phyloP scores from a whole-genome alignment of 2,329 filamentous ascomycete species.

The Diaporthe ampelina region DNA sequence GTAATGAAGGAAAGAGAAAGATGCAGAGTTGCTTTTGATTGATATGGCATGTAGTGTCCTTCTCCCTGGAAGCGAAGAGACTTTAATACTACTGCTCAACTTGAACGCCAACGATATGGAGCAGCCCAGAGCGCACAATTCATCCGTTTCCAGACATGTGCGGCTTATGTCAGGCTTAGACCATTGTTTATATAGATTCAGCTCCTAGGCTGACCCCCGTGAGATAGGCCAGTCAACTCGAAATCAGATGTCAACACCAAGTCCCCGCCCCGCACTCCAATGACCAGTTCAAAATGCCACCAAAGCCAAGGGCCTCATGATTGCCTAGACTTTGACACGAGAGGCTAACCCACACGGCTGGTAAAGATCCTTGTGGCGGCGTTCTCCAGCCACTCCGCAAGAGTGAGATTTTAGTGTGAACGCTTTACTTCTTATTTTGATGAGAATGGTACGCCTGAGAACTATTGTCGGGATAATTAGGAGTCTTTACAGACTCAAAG shows the following conservation, averaged over 20 bases:
- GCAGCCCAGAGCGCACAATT: not conserved
- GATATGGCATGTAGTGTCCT: not conserved
- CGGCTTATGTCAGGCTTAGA: not conserved
- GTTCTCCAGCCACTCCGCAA: not conserved
- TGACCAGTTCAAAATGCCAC: not conserved
- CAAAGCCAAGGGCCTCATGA: not conserved
- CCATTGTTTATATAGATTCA: not conserved
- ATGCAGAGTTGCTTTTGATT: not conserved
- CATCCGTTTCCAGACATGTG: not conserved
- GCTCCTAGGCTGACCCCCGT: not conserved
- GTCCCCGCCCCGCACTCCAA: not conserved
- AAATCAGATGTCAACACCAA: not conserved
- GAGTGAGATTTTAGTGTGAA: not conserved
- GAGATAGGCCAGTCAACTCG: not conserved
- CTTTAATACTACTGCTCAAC: not conserved
- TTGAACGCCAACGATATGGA: not conserved
- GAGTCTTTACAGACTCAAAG: not conserved
- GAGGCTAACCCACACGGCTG: not conserved
- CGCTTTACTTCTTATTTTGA: too few relatives aligned
- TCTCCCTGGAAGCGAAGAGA: not conserved
- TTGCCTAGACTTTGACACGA: not conserved
- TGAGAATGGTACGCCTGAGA: not conserved
- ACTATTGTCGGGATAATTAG: not conserved
- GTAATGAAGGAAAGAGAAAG: not conserved
- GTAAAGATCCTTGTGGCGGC: not conserved